A percentile compares a stretch with the other conserved stretches of the same genome.
These are phyloP conservation scores for Acacia concinna DNA, from an alignment of 331 rosid species.

Conservation along the genomic window DNA sequence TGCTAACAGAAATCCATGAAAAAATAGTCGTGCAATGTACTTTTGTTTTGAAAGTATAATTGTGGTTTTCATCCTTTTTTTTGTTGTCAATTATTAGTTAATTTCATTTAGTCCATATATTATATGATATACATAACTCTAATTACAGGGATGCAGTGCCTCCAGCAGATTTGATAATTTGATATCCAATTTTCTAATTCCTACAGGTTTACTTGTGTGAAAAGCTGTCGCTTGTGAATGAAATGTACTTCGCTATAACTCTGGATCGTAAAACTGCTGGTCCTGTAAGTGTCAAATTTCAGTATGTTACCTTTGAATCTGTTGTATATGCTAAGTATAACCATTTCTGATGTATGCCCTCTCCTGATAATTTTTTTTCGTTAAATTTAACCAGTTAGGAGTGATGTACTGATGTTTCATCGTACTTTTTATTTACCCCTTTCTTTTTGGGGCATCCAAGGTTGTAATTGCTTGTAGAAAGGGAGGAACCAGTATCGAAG, in stretches of 20 bases:
- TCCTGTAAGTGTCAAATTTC: slow-evolving; percentile 68
- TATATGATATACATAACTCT: neutral
- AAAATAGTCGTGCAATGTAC: neutral
- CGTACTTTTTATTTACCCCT: neutral
- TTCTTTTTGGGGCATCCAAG: slow-evolving; percentile 42
- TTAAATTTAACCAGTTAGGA: neutral
- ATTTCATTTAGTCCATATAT: neutral
- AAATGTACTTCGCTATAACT: slow-evolving; percentile 93
- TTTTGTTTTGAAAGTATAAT: neutral
- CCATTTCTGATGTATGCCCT: neutral
- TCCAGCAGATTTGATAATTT: slow-evolving; percentile 10
- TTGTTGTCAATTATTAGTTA: neutral
- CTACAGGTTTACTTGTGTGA: slow-evolving; percentile 84
- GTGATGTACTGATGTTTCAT: slow-evolving; percentile 24
- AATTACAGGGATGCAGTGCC: slow-evolving; percentile 11
- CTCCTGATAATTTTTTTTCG: neutral
- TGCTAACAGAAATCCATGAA: neutral
- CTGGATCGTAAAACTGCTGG: slow-evolving; percentile 88
- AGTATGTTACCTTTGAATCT: slow-evolving; percentile 19
- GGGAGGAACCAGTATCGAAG: slow-evolving; percentile 98
- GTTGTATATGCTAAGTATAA: slow-evolving; percentile 6
- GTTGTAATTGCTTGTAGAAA: slow-evolving; percentile 88
- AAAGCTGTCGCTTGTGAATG: slow-evolving; percentile 85
- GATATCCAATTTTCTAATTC: slow-evolving; percentile 28
- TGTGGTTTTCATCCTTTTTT: neutral